phyloP scores from a whole-genome alignment of 192 early-diverging fungal species.

The Jimgerdemannia flammicorona region DNA sequence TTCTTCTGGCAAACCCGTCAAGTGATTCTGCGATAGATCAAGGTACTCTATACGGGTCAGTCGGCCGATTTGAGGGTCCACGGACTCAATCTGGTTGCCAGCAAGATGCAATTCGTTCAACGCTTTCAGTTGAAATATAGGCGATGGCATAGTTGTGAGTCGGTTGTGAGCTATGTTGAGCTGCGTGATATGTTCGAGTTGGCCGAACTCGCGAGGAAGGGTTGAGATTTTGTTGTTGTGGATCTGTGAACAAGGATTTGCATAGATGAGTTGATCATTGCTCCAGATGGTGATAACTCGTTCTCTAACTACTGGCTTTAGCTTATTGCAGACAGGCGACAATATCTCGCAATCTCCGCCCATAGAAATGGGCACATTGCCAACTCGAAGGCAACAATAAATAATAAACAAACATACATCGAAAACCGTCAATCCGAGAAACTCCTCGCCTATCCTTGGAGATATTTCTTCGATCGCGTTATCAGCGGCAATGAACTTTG shows the following conservation, averaged over 20 bases:
- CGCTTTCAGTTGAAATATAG: slow-evolving; percentile 10
- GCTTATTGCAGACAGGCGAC: no score
- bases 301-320: no score
- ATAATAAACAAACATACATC: slow-evolving; percentile 36
- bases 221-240: slow-evolving; percentile 33
- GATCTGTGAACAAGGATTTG: slow-evolving; percentile 12
- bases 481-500: slow-evolving; percentile 45
- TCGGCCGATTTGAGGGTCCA: slow-evolving; percentile 23
- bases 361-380: no score
- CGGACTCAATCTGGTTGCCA: slow-evolving; percentile 33
- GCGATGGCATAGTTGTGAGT: slow-evolving; percentile 29
- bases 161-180: slow-evolving; percentile 38
- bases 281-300: no score
- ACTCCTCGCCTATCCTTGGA: slow-evolving; percentile 43
- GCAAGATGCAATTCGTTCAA: slow-evolving; percentile 31
- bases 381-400: no score
- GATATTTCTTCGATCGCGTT: slow-evolving; percentile 43
- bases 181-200: slow-evolving; percentile 24
- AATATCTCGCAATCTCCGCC: no score
- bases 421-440: slow-evolving; percentile 35
- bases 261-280: no score
- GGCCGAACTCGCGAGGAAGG: slow-evolving; percentile 34
- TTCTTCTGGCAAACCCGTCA: slow-evolving; percentile 34
- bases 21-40: slow-evolving; percentile 36
- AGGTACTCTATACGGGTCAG: slow-evolving; percentile 29